Evolutionary conservation across 192 early-diverging fungal genomes (phyloP).

Genomic region (Dissophora globulifera): DNA sequence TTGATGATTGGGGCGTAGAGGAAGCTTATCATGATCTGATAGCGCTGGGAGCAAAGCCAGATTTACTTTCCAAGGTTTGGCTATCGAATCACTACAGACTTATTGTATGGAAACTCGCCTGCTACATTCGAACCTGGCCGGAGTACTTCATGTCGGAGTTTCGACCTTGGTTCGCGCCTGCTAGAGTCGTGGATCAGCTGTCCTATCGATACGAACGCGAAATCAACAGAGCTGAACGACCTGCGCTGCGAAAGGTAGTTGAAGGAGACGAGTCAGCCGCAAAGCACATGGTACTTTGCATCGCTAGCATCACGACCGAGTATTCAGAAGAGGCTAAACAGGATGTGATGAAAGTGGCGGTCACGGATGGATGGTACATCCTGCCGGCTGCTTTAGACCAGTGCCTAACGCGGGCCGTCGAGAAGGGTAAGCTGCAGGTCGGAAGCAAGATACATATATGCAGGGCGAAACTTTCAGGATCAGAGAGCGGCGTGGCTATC

Average conservation of each 20-base stretch:
- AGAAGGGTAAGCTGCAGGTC: conserved; percentile 55
- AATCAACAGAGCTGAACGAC: conserved; percentile 67
- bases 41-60: conserved; percentile 46
- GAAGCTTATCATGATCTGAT: conserved; percentile 60
- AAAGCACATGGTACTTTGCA: conserved; percentile 69
- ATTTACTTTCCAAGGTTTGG: conserved; percentile 58
- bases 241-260: conserved; percentile 70
- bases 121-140: conserved; percentile 67
- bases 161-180: conserved; percentile 52
- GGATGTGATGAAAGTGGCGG: conserved; percentile 25
- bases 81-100: conserved; percentile 72
- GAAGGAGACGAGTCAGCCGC: conserved; percentile 70
- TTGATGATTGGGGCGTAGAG: conserved; percentile 59
- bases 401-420: conserved; percentile 49
- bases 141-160: conserved; percentile 8
- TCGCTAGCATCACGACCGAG: conserved; percentile 59
- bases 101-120: conserved; percentile 80
- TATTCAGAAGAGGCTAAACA: conserved; percentile 1
- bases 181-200: conserved; percentile 63
- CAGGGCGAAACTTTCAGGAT: conserved; percentile 60
- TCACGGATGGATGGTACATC: conserved; percentile 83
- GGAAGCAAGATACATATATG: conserved; percentile 71
- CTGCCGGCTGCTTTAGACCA: conserved; percentile 65
- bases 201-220: conserved; percentile 73
- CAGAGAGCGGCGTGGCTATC: conserved; percentile 34